Percentiles rank a stretch among this genome's conserved stretches.
Evolutionary conservation across 345 rosid genomes (phyloP).

Genomic region (Aquilaria sinensis): DNA sequence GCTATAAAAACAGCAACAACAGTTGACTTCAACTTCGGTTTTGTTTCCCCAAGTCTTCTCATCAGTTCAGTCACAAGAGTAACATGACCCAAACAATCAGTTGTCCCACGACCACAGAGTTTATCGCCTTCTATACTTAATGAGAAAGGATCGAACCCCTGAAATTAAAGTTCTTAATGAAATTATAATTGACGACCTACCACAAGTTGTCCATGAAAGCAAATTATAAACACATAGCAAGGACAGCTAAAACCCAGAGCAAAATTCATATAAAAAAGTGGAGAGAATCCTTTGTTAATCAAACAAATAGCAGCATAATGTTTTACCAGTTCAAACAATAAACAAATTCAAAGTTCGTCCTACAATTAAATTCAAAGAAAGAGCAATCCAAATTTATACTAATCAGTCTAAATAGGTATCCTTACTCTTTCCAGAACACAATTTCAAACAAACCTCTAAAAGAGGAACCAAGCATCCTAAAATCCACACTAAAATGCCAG

Average conservation of each 20-base stretch:
- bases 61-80: constrained; percentile 84
- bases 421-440: background rate
- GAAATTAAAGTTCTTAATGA: constrained; percentile 12
- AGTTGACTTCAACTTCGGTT: constrained; percentile 62
- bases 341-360: background rate
- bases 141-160: constrained; percentile 96
- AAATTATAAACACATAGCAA: constrained; percentile 1
- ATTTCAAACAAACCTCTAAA: background rate
- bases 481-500: background rate
- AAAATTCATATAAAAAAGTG: background rate
- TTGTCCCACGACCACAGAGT: constrained; percentile 93
- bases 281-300: background rate
- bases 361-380: background rate
- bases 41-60: constrained; percentile 76
- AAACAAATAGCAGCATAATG: background rate
- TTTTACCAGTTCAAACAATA: no score
- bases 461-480: background rate
- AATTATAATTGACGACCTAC: no score
- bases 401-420: background rate
- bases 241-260: background rate
- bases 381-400: background rate
- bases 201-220: background rate
- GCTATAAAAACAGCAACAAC: constrained; percentile 94
- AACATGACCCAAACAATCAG: constrained; percentile 98
- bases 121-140: constrained; percentile 84